Evolutionary conservation across 352 stramenopile genomes (phyloP).

Genomic region (Thalassiosira allenii): DNA sequence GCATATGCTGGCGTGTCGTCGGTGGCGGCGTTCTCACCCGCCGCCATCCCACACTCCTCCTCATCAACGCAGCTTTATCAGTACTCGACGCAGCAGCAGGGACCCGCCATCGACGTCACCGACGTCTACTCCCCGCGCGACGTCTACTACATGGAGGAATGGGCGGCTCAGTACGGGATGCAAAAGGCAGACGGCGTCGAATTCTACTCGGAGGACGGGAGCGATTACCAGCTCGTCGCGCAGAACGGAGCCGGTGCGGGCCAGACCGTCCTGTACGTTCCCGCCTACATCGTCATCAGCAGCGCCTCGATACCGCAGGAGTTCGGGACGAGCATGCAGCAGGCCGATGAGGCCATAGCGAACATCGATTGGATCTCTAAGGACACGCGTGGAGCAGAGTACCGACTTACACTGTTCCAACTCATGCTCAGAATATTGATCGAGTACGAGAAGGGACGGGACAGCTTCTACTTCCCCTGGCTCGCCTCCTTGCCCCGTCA

Average conservation of each 20-base stretch:
- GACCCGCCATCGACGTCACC: too few relatives aligned
- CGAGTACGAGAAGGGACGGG: slow-evolving; percentile 68
- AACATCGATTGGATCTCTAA: background rate
- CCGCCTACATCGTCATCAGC: slow-evolving; percentile 39
- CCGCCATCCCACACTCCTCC: too few relatives aligned
- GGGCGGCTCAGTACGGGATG: slow-evolving; percentile 53
- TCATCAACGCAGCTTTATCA: too few relatives aligned
- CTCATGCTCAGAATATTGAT: slow-evolving; percentile 68
- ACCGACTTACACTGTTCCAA: slow-evolving; percentile 65
- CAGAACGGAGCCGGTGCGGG: slow-evolving; percentile 42
- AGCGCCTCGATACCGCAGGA: slow-evolving; percentile 38
- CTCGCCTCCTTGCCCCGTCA: slow-evolving; percentile 68
- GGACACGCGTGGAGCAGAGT: slow-evolving; percentile 6
- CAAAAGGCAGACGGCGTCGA: slow-evolving; percentile 59
- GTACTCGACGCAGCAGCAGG: too few relatives aligned
- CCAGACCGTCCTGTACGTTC: slow-evolving; percentile 47
- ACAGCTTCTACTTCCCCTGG: slow-evolving; percentile 66
- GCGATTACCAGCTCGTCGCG: slow-evolving; percentile 56
- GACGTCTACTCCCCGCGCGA: too few relatives aligned
- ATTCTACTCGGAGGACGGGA: slow-evolving; percentile 50
- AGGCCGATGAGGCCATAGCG: slow-evolving; percentile 25
- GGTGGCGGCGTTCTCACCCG: too few relatives aligned
- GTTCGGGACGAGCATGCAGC: slow-evolving; percentile 40
- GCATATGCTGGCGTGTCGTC: too few relatives aligned
- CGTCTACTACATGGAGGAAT: slow-evolving; percentile 62